A percentile compares a stretch with the other conserved stretches of the same genome.
phyloP scores from a whole-genome alignment of 768 basidiomycete genomes.

The Tylopilus sp. region DNA sequence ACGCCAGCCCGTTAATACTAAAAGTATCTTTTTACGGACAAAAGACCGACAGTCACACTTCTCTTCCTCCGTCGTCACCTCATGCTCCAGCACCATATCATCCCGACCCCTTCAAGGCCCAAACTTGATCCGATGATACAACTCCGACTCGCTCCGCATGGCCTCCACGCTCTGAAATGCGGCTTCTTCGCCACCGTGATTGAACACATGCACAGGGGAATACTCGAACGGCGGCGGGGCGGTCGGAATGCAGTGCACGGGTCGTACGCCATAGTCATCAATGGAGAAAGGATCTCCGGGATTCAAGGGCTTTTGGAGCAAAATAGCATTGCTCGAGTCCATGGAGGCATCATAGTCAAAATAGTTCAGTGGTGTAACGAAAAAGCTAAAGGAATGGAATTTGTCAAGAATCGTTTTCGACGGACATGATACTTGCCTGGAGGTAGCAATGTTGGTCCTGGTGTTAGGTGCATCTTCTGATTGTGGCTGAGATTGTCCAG shows the following conservation, averaged over 20 bases:
- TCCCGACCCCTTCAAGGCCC: conserved; percentile 13
- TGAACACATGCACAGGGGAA: conserved; percentile 30
- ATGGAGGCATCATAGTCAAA: conserved; percentile 62
- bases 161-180: conserved; percentile 33
- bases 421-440: conserved; percentile 36
- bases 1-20: not conserved
- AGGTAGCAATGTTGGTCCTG: conserved; percentile 52
- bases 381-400: conserved; percentile 37
- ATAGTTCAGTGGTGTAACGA: conserved; percentile 61
- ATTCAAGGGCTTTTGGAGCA: conserved; percentile 38
- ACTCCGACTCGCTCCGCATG: conserved; percentile 38
- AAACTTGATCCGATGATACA: conserved; percentile 38
- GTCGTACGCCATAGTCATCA: conserved; percentile 53
- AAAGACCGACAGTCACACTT: not conserved
- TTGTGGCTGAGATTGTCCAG: conserved; percentile 39
- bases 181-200: conserved; percentile 33
- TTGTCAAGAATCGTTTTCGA: not conserved
- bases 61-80: not conserved
- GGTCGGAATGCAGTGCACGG: conserved; percentile 38
- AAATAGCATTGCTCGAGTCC: conserved; percentile 51
- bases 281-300: conserved; percentile 38
- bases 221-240: conserved; percentile 39
- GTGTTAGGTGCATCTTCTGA: conserved; percentile 65
- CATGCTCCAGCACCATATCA: not conserved
- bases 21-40: not conserved